Evolutionary conservation across 192 early-diverging fungal species (phyloP), one percentile per base, ranked within the genome.

Genomic region (Podila epigama): DNA sequence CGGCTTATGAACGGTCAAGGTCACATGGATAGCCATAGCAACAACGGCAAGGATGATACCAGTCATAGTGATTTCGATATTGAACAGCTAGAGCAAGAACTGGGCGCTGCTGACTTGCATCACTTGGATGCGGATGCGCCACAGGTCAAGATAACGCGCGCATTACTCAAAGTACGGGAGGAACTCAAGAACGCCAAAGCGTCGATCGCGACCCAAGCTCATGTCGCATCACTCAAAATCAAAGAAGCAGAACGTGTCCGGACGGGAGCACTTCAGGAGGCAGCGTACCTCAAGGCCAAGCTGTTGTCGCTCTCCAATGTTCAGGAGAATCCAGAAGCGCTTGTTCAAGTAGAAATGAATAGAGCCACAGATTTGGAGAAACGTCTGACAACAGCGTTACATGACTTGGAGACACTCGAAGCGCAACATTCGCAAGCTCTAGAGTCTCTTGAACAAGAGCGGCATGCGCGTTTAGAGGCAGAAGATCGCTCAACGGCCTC

Each of bases 191-290:
- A 61, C 34, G 72, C 80, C 18, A 83, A 82, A 66, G 70, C 66
- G 29, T 73, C 65, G 7, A 81, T 88, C 52, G 81, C 60, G 13
- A 79, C 75, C 13, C 83, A 86, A 52, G 69, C 81, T 3, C 82
- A 88, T 44, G 53, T 73, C 12, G 70, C 86, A n/a, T 82, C 82
- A 5, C 34, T 60, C 36, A 85, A 81, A 61, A 71, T 88, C 18
- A 75, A 70, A 13, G 81, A 83, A 16, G 80, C 85, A 7, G 85
- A 88, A 40, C 75, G 80, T 10, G 75, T 84, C 41, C 72, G 82
- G 16, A 81, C 81, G 3, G 87, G 82, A 13, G 87, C 87, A 4
- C 60, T 88, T 29, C 81, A 88, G 51, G 87, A 88, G 55, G 85
- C 87, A 7, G 82, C 81, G 0, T 86, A 86, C 55, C 79, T 83